These are phyloP conservation scores for Brassica juncea DNA, from an alignment of 345 rosid species.

Conservation along the genomic window DNA sequence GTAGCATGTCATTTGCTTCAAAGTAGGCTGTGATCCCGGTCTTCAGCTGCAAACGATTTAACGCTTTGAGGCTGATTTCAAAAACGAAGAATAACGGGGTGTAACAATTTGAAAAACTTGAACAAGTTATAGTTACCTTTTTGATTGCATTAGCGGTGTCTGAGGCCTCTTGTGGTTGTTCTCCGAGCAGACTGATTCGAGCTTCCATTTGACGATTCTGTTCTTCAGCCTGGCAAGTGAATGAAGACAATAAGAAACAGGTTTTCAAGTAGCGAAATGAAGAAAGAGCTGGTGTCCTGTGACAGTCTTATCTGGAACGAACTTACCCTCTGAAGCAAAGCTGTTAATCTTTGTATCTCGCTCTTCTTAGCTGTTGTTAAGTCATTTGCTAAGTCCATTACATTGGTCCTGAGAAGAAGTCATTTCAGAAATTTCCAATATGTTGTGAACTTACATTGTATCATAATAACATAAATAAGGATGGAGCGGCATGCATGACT, in stretches of 20 bases:
- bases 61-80: neutral
- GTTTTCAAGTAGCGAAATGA: neutral
- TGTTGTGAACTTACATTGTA: neutral
- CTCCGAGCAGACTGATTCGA: conserved; percentile 51
- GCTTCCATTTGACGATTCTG: conserved; percentile 47
- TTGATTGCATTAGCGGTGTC: conserved; percentile 41
- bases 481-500: neutral
- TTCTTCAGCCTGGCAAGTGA: conserved; percentile 57
- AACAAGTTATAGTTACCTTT: conserved; percentile 41
- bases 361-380: conserved; percentile 54
- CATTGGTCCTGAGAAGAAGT: conserved; percentile 55
- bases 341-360: conserved; percentile 57
- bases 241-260: conserved; percentile 2
- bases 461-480: neutral
- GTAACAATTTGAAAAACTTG: neutral
- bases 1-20: conserved; percentile 26
- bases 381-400: conserved; percentile 52
- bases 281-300: conserved; percentile 3
- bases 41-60: conserved; percentile 46
- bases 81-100: neutral
- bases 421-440: neutral
- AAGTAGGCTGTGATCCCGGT: conserved; percentile 38
- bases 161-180: conserved; percentile 43
- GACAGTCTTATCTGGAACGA: neutral
- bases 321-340: conserved; percentile 59